phyloP scores from a whole-genome alignment of 306 rosid species.

The Begonia loranthoides region DNA sequence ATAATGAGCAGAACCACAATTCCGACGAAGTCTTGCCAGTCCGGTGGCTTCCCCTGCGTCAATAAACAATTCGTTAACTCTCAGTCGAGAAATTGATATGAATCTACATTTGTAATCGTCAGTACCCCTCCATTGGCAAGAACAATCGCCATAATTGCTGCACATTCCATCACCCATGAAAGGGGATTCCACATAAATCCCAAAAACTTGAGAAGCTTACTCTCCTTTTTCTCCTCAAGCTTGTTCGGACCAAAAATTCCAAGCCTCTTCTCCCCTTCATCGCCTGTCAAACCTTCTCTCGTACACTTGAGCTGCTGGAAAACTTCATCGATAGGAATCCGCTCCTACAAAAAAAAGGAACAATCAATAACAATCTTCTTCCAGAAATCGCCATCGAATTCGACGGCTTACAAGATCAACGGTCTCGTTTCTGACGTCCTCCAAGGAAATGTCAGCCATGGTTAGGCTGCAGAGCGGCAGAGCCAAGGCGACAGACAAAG shows the following conservation, averaged over 20 bases:
- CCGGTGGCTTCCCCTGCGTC: constrained; percentile 41
- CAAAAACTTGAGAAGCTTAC: neutral
- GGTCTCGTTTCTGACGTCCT: neutral
- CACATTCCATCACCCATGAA: neutral
- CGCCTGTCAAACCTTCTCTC: constrained; percentile 1
- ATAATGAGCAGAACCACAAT: constrained; percentile 40
- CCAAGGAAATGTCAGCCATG: neutral
- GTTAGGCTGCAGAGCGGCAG: neutral
- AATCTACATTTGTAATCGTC: too few species aligned
- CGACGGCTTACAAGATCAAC: neutral
- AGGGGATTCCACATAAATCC: constrained; percentile 1
- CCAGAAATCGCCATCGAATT: neutral
- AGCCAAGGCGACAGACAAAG: too few species aligned
- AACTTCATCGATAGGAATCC: neutral
- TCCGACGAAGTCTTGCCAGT: constrained; percentile 53
- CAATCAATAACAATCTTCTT: too few species aligned
- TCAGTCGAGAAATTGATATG: neutral
- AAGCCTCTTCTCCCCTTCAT: neutral
- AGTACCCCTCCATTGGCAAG: neutral
- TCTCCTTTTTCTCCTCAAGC: constrained; percentile 1
- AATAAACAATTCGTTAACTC: neutral
- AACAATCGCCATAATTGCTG: neutral
- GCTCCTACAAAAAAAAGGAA: neutral
- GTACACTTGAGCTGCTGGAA: neutral
- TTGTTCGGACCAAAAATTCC: neutral